Evolutionary conservation across 495 filamentous ascomycete genomes (phyloP).

Genomic region (Daldinia vernicosa): DNA sequence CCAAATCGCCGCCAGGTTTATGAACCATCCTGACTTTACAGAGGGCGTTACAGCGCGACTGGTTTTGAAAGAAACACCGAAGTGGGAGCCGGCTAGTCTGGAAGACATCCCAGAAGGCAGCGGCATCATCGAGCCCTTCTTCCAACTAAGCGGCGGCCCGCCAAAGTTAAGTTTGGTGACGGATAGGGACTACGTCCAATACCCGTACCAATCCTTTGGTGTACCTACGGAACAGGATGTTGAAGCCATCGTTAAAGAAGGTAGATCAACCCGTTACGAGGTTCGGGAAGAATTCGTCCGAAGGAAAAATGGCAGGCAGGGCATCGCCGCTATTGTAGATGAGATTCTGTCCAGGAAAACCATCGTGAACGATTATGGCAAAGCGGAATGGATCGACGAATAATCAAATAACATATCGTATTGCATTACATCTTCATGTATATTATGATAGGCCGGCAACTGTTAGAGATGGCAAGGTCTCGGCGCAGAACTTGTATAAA

Average conservation of each 20-base stretch:
- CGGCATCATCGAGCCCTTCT: conserved; percentile 70
- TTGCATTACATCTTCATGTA: conserved; percentile 26
- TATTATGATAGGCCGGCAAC: conserved; percentile 14
- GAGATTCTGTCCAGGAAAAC: conserved; percentile 67
- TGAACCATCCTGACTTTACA: conserved; percentile 85
- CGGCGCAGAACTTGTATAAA: conserved; percentile 12
- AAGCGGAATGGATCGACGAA: conserved; percentile 50
- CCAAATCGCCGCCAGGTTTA: conserved; percentile 81
- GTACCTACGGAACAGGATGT: conserved; percentile 81
- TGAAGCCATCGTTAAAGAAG: conserved; percentile 58
- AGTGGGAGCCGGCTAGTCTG: conserved; percentile 77
- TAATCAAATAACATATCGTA: conserved; percentile 20
- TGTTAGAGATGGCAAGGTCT: conserved; percentile 1
- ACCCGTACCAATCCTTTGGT: conserved; percentile 71
- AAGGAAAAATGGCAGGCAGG: conserved; percentile 58
- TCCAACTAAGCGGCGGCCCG: conserved; percentile 49
- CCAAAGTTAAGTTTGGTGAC: conserved; percentile 61
- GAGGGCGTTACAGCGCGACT: conserved; percentile 83
- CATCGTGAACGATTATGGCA: conserved; percentile 41
- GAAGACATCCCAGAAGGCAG: conserved; percentile 62
- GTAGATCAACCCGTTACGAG: conserved; percentile 48
- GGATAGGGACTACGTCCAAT: conserved; percentile 64
- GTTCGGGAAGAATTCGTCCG: conserved; percentile 61
- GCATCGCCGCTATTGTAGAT: conserved; percentile 64
- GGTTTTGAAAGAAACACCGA: conserved; percentile 68